Evolutionary conservation across 106 monocot genomes (phyloP).

Genomic region (Narthecium ossifragum): DNA sequence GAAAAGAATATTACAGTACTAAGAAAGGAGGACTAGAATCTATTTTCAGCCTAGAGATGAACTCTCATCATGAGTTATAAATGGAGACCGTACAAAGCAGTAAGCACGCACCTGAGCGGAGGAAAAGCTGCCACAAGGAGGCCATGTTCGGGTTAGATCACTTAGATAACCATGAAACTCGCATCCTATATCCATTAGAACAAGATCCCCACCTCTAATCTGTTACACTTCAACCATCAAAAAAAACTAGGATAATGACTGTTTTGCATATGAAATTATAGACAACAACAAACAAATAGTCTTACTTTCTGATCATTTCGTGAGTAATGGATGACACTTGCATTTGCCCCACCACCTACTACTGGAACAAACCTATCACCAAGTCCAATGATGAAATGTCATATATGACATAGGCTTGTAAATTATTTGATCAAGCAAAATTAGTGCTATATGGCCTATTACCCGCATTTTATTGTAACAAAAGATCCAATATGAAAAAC

Average conservation of each 20-base stretch:
- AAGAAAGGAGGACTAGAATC: too few species aligned
- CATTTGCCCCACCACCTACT: constrained; percentile 87
- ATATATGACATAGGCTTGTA: too few species aligned
- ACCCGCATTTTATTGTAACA: too few species aligned
- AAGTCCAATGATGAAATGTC: too few species aligned
- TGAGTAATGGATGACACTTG: constrained; percentile 90
- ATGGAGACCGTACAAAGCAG: neutral
- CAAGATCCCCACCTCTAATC: constrained; percentile 66
- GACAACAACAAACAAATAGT: neutral
- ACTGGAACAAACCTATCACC: constrained; percentile 91
- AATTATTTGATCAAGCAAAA: too few species aligned
- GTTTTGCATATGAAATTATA: neutral
- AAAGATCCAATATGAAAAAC: too few species aligned
- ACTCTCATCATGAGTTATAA: too few species aligned
- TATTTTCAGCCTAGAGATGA: too few species aligned
- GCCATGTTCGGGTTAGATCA: constrained; percentile 92
- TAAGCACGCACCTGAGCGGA: constrained; percentile 47
- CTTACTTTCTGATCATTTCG: constrained; percentile 89
- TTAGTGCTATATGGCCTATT: too few species aligned
- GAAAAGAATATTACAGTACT: too few species aligned
- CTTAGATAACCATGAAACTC: constrained; percentile 97
- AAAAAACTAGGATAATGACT: neutral
- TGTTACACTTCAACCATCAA: constrained; percentile 26
- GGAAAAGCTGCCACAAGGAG: constrained; percentile 68
- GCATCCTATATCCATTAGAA: constrained; percentile 99